These are phyloP conservation scores for Rutstroemia sydowiana DNA, from an alignment of 2,329 filamentous ascomycete genomes.

Conservation along the genomic window DNA sequence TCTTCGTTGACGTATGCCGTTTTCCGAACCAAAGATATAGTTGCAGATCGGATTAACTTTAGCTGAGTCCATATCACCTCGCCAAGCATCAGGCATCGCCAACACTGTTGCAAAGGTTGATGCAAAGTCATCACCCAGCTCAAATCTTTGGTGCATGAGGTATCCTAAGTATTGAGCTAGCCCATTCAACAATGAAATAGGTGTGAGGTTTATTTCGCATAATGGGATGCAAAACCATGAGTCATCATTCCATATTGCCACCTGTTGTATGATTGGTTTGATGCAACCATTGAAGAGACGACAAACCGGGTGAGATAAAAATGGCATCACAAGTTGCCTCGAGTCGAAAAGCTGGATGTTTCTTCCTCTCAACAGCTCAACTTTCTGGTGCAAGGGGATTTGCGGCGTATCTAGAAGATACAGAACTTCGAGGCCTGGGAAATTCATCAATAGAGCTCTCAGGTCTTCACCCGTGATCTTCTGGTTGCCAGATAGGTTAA, in stretches of 20 bases:
- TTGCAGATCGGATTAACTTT: neutral
- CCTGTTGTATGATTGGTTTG: neutral
- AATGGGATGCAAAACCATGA: neutral
- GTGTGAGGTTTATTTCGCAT: neutral
- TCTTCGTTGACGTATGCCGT: neutral
- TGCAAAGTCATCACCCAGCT: neutral
- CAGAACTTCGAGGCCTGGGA: neutral
- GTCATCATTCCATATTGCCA: neutral
- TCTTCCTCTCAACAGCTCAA: neutral
- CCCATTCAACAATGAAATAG: neutral
- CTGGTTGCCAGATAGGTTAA: constrained; percentile 5
- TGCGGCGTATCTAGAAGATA: neutral
- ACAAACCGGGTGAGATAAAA: neutral
- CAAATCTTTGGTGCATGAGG: neutral
- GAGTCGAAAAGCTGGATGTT: constrained; percentile 1
- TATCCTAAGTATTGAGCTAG: neutral
- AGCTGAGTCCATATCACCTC: neutral
- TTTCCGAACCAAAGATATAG: neutral
- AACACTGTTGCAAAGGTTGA: neutral
- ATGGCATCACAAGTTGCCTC: neutral
- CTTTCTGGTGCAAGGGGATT: neutral
- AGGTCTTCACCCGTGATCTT: neutral
- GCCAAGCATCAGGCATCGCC: neutral
- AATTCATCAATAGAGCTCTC: neutral
- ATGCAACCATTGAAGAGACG: neutral